Percentiles rank a stretch among this genome's conserved stretches.
Evolutionary conservation across 2,329 filamentous ascomycete genomes (phyloP).

Genomic region (Blastomyces silverae): DNA sequence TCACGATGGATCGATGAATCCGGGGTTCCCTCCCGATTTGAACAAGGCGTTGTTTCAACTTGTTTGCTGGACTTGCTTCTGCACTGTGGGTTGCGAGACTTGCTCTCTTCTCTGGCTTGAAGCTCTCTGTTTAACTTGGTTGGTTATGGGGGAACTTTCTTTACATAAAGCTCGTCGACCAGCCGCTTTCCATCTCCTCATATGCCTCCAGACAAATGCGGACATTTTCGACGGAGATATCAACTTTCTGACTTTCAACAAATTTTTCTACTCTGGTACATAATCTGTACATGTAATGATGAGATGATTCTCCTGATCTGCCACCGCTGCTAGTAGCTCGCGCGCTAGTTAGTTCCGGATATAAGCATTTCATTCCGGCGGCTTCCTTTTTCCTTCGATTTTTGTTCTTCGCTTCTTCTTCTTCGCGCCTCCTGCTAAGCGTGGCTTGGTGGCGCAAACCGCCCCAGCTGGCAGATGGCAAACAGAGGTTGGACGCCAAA

Average conservation of each 20-base stretch:
- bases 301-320: not conserved
- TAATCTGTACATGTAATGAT: too few species aligned
- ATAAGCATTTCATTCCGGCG: not conserved
- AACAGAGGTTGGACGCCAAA: not conserved
- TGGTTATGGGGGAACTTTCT: not conserved
- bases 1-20: not conserved
- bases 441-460: not conserved
- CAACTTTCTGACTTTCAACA: not conserved
- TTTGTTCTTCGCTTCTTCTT: slow-evolving; percentile 3
- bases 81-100: not conserved
- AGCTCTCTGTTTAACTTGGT: not conserved
- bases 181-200: not conserved
- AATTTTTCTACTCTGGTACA: not conserved
- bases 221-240: not conserved
- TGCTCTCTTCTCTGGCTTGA: not conserved
- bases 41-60: too few species aligned
- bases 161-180: not conserved
- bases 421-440: not conserved
- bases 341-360: not conserved
- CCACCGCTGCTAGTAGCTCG: not conserved
- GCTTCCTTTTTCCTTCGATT: not conserved
- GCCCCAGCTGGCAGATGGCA: not conserved
- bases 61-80: not conserved
- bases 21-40: not conserved
- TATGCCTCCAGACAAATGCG: not conserved